Evolutionary conservation across 2,329 filamentous ascomycete genomes (phyloP).

Genomic region (Diaporthe citri): DNA sequence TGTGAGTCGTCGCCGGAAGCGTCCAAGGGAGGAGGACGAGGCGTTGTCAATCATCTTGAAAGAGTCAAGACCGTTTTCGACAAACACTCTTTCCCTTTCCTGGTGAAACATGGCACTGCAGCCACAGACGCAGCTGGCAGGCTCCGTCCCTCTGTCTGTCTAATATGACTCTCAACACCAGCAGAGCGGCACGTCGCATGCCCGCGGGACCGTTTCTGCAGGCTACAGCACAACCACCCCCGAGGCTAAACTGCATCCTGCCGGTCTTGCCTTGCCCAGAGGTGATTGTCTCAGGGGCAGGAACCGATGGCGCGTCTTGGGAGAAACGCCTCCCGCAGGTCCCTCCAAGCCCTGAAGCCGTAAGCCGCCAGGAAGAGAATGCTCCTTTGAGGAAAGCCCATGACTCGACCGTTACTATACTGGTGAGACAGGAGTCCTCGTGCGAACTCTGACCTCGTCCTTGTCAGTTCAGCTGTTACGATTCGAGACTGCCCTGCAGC

Average conservation of each 20-base stretch:
- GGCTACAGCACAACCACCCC: neutral
- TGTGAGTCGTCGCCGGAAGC: conserved; percentile 32
- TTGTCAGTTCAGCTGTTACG: conserved; percentile 2
- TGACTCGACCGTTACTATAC: conserved; percentile 19
- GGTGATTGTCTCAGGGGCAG: conserved; percentile 24
- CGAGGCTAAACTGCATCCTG: conserved; percentile 19
- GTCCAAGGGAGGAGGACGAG: neutral
- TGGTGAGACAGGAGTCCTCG: conserved; percentile 26
- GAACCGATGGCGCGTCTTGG: conserved; percentile 20
- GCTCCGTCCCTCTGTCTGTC: neutral
- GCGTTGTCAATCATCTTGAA: conserved; percentile 1
- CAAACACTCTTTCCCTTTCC: neutral
- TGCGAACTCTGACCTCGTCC: neutral
- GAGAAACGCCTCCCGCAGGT: conserved; percentile 17
- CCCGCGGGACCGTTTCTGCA: conserved; percentile 27
- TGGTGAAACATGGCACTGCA: conserved; percentile 16
- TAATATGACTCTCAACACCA: neutral
- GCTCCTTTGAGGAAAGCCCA: conserved; percentile 19
- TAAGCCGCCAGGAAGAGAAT: conserved; percentile 6
- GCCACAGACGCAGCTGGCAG: neutral
- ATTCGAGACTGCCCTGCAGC: neutral
- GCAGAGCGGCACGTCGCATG: conserved; percentile 12
- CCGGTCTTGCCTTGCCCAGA: conserved; percentile 19
- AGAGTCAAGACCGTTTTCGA: conserved; percentile 20
- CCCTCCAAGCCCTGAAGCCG: conserved; percentile 14